Conservation (phyloP, 257 asterid genomes). For the Solanum verrucosum region DNA sequence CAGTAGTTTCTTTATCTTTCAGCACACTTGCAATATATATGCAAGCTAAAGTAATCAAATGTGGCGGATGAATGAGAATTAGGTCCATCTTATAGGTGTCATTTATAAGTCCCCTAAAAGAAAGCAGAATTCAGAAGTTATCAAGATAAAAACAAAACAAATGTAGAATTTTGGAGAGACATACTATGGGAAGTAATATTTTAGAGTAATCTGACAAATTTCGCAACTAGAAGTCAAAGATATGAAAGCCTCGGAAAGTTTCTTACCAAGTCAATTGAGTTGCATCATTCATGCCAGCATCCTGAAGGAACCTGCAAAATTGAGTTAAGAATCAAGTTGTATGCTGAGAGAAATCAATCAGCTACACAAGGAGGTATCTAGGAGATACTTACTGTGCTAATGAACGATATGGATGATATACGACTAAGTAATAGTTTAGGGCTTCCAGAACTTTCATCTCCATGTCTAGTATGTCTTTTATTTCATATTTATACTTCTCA, state of each 20-base stretch:
- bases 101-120: conserved; percentile 76
- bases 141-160: background rate
- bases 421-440: conserved; percentile 78
- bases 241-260: background rate
- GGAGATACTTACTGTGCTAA: conserved; percentile 61
- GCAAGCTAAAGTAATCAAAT: conserved; percentile 82
- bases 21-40: conserved; percentile 79
- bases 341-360: background rate
- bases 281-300: conserved; percentile 82
- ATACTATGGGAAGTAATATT: background rate
- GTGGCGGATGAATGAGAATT: conserved; percentile 84
- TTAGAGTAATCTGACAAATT: background rate
- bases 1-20: conserved; percentile 81
- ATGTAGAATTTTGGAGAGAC: background rate
- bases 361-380: background rate
- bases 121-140: background rate
- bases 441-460: conserved; percentile 98
- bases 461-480: conserved; percentile 91
- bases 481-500: conserved; percentile 73
- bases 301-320: conserved; percentile 71
- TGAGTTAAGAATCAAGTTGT: background rate
- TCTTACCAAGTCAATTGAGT: conserved; percentile 79
- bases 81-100: conserved; percentile 97
- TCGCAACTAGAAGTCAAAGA: background rate
- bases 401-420: conserved; percentile 84